Conservation (phyloP, 441 rosid genomes). For the Arabidopsis lyrata region DNA sequence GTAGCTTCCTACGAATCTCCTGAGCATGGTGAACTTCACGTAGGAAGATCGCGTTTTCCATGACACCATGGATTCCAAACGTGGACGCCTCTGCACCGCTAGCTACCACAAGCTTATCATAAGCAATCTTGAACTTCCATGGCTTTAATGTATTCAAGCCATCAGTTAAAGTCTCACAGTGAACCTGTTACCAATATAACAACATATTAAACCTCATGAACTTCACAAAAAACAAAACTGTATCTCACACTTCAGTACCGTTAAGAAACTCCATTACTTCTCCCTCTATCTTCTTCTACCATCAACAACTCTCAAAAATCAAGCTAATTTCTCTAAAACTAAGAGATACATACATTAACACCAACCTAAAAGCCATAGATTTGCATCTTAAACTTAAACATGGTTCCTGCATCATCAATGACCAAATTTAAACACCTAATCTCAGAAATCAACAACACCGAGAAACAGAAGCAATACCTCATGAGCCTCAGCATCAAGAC, state of each 20-base stretch:
- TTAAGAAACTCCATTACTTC: conserved; percentile 4
- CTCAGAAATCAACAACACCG: neutral
- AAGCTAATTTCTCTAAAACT: neutral
- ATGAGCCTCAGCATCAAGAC: conserved; percentile 68
- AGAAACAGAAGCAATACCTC: conserved; percentile 52
- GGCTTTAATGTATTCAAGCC: conserved; percentile 61
- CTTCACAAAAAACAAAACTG: neutral
- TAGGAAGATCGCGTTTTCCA: conserved; percentile 84
- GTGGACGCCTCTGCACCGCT: conserved; percentile 94
- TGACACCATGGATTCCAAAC: conserved; percentile 85
- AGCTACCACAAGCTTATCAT: conserved; percentile 88
- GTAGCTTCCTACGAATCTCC: conserved; percentile 88
- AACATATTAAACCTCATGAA: neutral
- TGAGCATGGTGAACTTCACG: conserved; percentile 97
- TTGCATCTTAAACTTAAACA: conserved; percentile 8
- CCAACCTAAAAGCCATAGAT: neutral
- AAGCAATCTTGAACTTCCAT: conserved; percentile 80
- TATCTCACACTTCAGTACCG: neutral
- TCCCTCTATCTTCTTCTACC: conserved; percentile 4
- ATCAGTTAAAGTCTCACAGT: conserved; percentile 71
- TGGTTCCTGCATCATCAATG: neutral
- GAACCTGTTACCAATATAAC: conserved; percentile 56
- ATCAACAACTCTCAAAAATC: neutral
- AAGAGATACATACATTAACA: neutral
- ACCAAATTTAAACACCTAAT: neutral